Evolutionary conservation across 139 green algal genomes (phyloP), one percentile per base, ranked within the genome.

Genomic region (Yamagishiella unicocca): DNA sequence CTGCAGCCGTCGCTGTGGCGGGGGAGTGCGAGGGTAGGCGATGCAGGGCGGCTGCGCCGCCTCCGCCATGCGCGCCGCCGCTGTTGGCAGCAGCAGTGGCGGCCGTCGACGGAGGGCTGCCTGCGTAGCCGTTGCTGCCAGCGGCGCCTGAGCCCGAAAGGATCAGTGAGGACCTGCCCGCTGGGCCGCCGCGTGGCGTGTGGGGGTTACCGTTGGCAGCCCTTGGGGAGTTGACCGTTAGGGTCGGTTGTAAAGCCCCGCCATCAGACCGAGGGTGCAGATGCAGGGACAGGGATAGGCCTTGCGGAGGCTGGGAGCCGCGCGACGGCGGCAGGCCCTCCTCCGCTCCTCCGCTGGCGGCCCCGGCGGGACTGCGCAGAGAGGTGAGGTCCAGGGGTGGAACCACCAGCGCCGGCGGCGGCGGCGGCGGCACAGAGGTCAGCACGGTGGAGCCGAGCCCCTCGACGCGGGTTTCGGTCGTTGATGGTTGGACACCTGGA

Each of bases 361-460:
- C 21, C n/a, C n/a, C n/a, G n/a, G n/a, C 64, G 17, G 80, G 17
- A 3, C 9, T 64, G 33, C 80, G 80, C 42, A 86, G 45, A 0
- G 62, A 42, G 1, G 80, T n/a, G 8, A 86, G 38, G 80, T 86
- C 80, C 31, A 86, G 58, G 7, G 25, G 1, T 17, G 78, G 78
- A 2, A 85, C 78, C 29, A 35, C 29, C 53, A 12, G 21, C 50
- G 75, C 43, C 2, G 25, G 31, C 8, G 73, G 73, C 62, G 61
- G 80, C 64, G 80, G 80, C 80, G 80, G 80, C 64, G 80, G 80
- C 42, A 64, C 64, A 6, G 64, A 86, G 62, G 80, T 86, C 64
- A 86, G 80, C 27, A 86, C 62, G 22, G 80, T 86, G n/a, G 43
- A 68, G 0, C 80, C 80, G 22, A 86, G 64, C 6, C 80, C 80